Percentiles rank a stretch among this genome's conserved stretches.
phyloP scores from a whole-genome alignment of 1,139 yeast genomes.

The Zygotorulaspora mrakii region DNA sequence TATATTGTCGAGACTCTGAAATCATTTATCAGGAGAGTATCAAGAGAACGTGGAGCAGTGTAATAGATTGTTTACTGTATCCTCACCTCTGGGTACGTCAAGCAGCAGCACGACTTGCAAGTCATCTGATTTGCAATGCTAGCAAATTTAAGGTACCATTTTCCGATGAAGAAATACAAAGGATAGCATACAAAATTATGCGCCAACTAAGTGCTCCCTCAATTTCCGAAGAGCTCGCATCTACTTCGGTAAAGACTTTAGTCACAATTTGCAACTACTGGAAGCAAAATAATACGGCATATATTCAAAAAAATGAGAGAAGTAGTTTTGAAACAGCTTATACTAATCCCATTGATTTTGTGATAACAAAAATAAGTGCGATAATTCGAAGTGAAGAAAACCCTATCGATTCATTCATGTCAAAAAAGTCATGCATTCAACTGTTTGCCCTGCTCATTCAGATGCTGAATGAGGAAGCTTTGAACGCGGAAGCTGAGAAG shows the following conservation, averaged over 20 bases:
- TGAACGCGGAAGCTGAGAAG: slow-evolving; percentile 43
- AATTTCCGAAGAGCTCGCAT: slow-evolving; percentile 60
- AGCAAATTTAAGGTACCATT: slow-evolving; percentile 37
- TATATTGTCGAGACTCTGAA: slow-evolving; percentile 26
- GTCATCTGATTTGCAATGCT: slow-evolving; percentile 46
- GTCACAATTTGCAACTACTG: slow-evolving; percentile 60
- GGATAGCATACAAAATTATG: slow-evolving; percentile 61
- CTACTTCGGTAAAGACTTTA: slow-evolving; percentile 64
- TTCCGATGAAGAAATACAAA: slow-evolving; percentile 48
- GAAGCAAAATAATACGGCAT: slow-evolving; percentile 48
- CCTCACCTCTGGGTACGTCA: slow-evolving; percentile 94
- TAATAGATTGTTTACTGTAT: slow-evolving; percentile 59
- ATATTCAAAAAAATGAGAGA: slow-evolving; percentile 30
- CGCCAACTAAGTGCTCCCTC: slow-evolving; percentile 82
- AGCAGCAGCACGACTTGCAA: slow-evolving; percentile 59
- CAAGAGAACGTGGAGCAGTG: slow-evolving; percentile 48
- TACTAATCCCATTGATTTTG: slow-evolving; percentile 56
- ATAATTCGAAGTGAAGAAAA: slow-evolving; percentile 64
- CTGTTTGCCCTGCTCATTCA: slow-evolving; percentile 56
- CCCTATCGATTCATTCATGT: slow-evolving; percentile 47
- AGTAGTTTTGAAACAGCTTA: slow-evolving; percentile 29
- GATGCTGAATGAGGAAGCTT: slow-evolving; percentile 42
- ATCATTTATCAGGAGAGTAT: slow-evolving; percentile 38
- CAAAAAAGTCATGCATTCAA: slow-evolving; percentile 67
- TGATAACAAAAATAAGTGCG: slow-evolving; percentile 56